phyloP scores from a whole-genome alignment of 1,284 basidiomycete species.

The Cryptococcus sp. region DNA sequence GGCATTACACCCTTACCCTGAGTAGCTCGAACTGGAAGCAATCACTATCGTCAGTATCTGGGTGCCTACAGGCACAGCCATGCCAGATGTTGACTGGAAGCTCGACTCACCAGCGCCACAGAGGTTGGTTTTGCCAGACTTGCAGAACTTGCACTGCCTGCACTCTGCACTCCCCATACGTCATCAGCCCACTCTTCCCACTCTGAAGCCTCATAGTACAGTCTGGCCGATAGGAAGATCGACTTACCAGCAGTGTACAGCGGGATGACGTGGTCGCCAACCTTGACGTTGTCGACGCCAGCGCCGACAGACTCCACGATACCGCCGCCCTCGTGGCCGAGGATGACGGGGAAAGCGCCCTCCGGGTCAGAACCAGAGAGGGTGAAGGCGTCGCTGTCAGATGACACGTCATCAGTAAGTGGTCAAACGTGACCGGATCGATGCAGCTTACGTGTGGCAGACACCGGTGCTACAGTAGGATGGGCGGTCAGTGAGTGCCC shows the following conservation, averaged over 20 bases:
- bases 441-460: slow-evolving; percentile 72
- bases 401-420: background rate
- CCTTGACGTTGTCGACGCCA: slow-evolving; percentile 80
- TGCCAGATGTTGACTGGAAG: background rate
- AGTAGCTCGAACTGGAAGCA: slow-evolving; percentile 70
- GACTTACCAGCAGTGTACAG: slow-evolving; percentile 79
- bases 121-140: slow-evolving; percentile 96
- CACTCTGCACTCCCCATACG: slow-evolving; percentile 61
- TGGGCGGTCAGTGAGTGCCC: background rate
- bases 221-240: background rate
- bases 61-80: background rate
- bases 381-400: slow-evolving; percentile 75
- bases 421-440: background rate
- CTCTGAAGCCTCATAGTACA: background rate
- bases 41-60: background rate
- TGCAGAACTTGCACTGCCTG: slow-evolving; percentile 96
- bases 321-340: slow-evolving; percentile 71
- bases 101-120: slow-evolving; percentile 68
- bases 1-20: slow-evolving; percentile 98
- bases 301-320: slow-evolving; percentile 88
- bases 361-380: slow-evolving; percentile 95
- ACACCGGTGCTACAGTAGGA: slow-evolving; percentile 60
- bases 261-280: slow-evolving; percentile 90
- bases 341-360: slow-evolving; percentile 92
- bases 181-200: background rate